phyloP scores from a whole-genome alignment of 1,139 yeast genomes.

The Protomyces inundatus region DNA sequence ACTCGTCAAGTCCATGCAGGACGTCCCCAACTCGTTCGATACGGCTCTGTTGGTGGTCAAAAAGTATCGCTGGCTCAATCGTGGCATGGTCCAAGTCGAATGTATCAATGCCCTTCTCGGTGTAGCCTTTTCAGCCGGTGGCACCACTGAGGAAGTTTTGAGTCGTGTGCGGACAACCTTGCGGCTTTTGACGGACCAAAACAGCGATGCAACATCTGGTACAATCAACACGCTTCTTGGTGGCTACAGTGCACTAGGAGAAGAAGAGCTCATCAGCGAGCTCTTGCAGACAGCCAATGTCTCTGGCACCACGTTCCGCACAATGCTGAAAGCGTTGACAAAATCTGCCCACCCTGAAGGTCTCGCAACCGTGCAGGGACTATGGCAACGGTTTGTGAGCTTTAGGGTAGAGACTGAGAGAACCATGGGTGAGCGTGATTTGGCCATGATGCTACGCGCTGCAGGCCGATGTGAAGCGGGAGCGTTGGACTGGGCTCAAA shows the following conservation, averaged over 20 bases:
- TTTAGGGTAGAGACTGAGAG: not conserved
- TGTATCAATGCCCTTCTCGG: conserved; percentile 6
- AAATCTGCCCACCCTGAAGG: not conserved
- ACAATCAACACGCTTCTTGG: conserved; percentile 16
- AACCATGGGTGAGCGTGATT: not conserved
- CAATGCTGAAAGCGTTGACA: conserved; percentile 3
- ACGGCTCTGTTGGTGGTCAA: conserved; percentile 1
- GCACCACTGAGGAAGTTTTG: not conserved
- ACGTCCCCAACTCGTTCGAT: not conserved
- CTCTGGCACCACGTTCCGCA: conserved; percentile 5
- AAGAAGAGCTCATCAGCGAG: conserved; percentile 1
- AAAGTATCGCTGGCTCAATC: conserved; percentile 4
- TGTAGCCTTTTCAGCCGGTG: not conserved
- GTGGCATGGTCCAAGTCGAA: conserved; percentile 3
- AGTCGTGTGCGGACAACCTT: not conserved
- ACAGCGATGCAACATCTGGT: not conserved
- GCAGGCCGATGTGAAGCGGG: not conserved
- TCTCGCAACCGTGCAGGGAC: not conserved
- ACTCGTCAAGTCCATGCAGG: not conserved
- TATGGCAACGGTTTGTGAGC: conserved; percentile 1
- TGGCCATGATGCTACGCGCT: conserved; percentile 10
- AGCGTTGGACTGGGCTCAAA: not conserved
- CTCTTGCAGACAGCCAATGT: conserved; percentile 2
- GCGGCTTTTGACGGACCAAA: not conserved
- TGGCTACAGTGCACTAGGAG: conserved; percentile 15